Conservation (phyloP, 1,139 yeast species). For the Keqinozyma sinolaborantium region DNA sequence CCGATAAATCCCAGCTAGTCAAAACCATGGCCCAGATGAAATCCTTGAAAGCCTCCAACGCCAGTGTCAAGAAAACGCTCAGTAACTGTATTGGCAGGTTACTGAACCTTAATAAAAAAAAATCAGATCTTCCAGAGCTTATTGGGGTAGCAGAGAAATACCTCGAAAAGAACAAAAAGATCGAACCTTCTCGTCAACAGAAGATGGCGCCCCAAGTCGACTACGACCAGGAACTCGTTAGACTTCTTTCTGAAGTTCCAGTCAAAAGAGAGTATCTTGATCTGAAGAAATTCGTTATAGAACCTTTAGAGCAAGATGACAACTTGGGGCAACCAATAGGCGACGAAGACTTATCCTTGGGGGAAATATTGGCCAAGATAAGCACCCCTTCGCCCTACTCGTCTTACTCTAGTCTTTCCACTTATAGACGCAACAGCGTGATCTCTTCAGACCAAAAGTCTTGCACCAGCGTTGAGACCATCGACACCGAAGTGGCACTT, state of each 20-base stretch:
- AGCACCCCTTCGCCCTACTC: too few species aligned
- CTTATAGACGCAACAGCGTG: too few species aligned
- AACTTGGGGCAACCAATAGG: too few species aligned
- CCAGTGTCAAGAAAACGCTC: constrained; percentile 8
- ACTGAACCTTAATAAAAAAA: constrained; percentile 7
- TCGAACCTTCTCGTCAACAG: too few species aligned
- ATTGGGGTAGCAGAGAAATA: constrained; percentile 5
- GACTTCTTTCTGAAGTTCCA: constrained; percentile 7
- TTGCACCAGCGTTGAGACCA: too few species aligned
- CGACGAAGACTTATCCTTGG: too few species aligned
- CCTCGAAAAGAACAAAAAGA: constrained; percentile 2
- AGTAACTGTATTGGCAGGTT: constrained; percentile 12
- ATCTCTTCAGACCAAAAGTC: too few species aligned
- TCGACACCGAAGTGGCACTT: too few species aligned
- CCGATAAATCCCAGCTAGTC: constrained; percentile 9
- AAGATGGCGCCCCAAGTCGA: constrained; percentile 8
- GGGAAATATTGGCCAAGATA: too few species aligned
- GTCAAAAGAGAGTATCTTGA: neutral
- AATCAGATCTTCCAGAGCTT: constrained; percentile 3
- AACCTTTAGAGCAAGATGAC: too few species aligned
- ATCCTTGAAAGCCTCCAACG: constrained; percentile 8
- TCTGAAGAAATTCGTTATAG: neutral
- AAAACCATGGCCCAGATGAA: constrained; percentile 12
- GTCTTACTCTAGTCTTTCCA: too few species aligned
- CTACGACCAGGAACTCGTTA: constrained; percentile 8